Evolutionary conservation across 768 basidiomycete genomes (phyloP).

Genomic region (Mycena amicta): DNA sequence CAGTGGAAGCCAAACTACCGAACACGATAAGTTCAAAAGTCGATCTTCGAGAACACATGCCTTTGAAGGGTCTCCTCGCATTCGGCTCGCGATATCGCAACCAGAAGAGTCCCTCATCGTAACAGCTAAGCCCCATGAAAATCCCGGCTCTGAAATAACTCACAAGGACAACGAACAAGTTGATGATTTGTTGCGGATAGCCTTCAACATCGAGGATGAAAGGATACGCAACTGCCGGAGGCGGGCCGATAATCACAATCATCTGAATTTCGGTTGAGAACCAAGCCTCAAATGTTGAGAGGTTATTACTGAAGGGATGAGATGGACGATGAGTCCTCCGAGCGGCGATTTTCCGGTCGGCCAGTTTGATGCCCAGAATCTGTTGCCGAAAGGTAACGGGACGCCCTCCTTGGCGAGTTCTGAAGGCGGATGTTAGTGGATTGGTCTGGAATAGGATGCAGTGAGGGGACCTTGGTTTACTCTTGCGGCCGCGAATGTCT

Average conservation of each 20-base stretch:
- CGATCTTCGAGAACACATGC: slow-evolving; percentile 12
- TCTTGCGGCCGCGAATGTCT: slow-evolving; percentile 55
- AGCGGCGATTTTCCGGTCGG: slow-evolving; percentile 59
- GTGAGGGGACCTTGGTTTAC: slow-evolving; percentile 46
- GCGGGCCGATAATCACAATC: slow-evolving; percentile 58
- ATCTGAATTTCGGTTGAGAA: slow-evolving; percentile 29
- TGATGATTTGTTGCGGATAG: slow-evolving; percentile 58
- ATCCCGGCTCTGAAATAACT: slow-evolving; percentile 24
- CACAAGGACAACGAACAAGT: slow-evolving; percentile 56
- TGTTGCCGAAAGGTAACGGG: slow-evolving; percentile 59
- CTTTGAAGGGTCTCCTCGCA: slow-evolving; percentile 54
- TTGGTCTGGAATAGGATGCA: too few species aligned
- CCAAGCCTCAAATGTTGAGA: neutral
- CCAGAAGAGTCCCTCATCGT: slow-evolving; percentile 53
- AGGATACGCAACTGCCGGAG: slow-evolving; percentile 54
- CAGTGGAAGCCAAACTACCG: slow-evolving; percentile 55
- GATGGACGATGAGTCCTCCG: slow-evolving; percentile 56
- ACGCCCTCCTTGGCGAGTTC: slow-evolving; percentile 66
- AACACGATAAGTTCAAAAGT: neutral
- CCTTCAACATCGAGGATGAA: slow-evolving; percentile 63
- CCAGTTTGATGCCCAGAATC: slow-evolving; percentile 66
- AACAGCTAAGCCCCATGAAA: neutral
- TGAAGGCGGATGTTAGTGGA: neutral
- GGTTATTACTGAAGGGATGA: slow-evolving; percentile 51
- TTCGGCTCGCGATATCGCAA: slow-evolving; percentile 54